These are phyloP conservation scores for Tolypocladium album DNA, from an alignment of 2,329 filamentous ascomycete genomes.

Conservation along the genomic window DNA sequence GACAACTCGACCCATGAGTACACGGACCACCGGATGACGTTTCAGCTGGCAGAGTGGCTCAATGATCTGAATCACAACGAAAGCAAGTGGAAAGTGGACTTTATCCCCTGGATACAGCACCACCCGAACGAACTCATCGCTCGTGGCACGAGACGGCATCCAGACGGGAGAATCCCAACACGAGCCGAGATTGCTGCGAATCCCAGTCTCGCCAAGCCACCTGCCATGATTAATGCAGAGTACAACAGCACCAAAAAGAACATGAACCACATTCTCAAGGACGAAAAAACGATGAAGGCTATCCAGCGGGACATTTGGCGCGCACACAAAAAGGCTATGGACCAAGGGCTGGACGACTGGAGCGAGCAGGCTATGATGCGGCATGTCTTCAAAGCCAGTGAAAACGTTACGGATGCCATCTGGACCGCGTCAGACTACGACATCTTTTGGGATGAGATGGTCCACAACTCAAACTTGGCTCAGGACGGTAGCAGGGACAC, in stretches of 20 bases:
- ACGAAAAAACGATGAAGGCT: slow-evolving; percentile 4
- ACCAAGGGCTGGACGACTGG: slow-evolving; percentile 16
- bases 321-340: slow-evolving; percentile 18
- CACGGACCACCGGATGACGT: slow-evolving; percentile 30
- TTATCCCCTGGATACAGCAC: slow-evolving; percentile 29
- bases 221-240: slow-evolving; percentile 4
- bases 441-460: slow-evolving; percentile 21
- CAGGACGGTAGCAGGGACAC: slow-evolving; percentile 14
- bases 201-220: slow-evolving; percentile 13
- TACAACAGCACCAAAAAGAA: slow-evolving; percentile 12
- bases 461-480: slow-evolving; percentile 21
- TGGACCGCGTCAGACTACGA: slow-evolving; percentile 15
- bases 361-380: slow-evolving; percentile 20
- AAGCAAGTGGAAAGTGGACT: slow-evolving; percentile 21
- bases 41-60: slow-evolving; percentile 27
- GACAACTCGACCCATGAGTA: slow-evolving; percentile 29
- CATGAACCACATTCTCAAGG: slow-evolving; percentile 7
- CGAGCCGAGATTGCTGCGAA: slow-evolving; percentile 5
- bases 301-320: slow-evolving; percentile 13
- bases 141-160: slow-evolving; percentile 9
- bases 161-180: slow-evolving; percentile 15
- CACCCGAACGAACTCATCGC: slow-evolving; percentile 20
- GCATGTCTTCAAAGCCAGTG: slow-evolving; percentile 19
- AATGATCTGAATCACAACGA: slow-evolving; percentile 26
- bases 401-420: slow-evolving; percentile 26